A percentile compares a stretch with the other conserved stretches of the same genome.
Conservation (phyloP, 345 rosid genomes). For the Sonneratia alba region DNA sequence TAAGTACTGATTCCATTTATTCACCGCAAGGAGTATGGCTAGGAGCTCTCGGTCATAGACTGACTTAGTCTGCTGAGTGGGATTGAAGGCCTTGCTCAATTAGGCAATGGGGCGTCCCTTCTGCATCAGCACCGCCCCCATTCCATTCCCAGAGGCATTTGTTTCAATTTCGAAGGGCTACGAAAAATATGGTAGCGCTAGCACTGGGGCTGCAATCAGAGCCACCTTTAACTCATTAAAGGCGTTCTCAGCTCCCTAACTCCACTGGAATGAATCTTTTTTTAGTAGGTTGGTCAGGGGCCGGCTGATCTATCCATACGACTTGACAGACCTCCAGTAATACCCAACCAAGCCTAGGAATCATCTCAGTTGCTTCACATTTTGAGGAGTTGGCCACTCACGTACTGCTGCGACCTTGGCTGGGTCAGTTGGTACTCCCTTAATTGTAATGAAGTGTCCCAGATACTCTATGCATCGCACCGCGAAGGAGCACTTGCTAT, state of each 20-base stretch:
- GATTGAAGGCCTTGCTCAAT: too few relatives aligned
- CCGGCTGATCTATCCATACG: too few relatives aligned
- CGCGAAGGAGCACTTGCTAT: too few relatives aligned
- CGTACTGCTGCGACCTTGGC: not conserved
- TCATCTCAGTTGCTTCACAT: not conserved
- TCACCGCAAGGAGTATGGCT: too few relatives aligned
- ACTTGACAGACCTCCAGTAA: not conserved
- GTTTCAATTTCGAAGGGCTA: too few relatives aligned
- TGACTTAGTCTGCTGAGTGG: too few relatives aligned
- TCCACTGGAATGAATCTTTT: conserved; percentile 1
- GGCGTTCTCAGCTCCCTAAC: not conserved
- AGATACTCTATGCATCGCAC: too few relatives aligned
- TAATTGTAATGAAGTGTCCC: too few relatives aligned
- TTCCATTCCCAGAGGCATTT: too few relatives aligned
- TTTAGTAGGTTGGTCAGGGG: not conserved
- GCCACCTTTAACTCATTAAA: not conserved
- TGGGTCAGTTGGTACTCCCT: conserved; percentile 3
- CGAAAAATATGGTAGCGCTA: not conserved
- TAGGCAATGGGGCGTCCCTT: too few relatives aligned
- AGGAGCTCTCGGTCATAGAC: too few relatives aligned
- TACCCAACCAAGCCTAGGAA: not conserved
- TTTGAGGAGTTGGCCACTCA: conserved; percentile 4
- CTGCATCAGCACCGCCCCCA: too few relatives aligned
- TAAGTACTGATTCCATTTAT: conserved; percentile 1
- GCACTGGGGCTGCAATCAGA: not conserved